Conservation (phyloP, 2,329 filamentous ascomycete genomes). For the Sarocladium kiliense region DNA sequence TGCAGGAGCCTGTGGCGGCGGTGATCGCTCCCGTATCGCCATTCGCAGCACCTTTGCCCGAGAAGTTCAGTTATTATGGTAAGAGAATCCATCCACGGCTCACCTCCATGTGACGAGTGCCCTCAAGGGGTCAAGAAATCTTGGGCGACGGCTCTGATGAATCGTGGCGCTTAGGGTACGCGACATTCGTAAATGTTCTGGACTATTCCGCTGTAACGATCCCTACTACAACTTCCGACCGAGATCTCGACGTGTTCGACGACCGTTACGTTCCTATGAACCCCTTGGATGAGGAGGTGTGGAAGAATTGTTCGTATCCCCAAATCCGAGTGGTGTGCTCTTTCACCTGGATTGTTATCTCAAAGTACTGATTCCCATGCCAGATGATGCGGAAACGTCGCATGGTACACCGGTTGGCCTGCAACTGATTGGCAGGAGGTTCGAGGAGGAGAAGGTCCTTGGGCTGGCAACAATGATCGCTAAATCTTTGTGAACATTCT, state of each 20-base stretch:
- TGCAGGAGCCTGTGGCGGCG: slow-evolving; percentile 18
- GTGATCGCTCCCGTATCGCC: slow-evolving; percentile 34
- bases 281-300: not conserved
- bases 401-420: slow-evolving; percentile 9
- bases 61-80: slow-evolving; percentile 18
- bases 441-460: slow-evolving; percentile 10
- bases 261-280: not conserved
- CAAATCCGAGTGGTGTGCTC: not conserved
- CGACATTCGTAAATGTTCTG: slow-evolving; percentile 27
- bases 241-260: slow-evolving; percentile 12
- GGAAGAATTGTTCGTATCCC: not conserved
- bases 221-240: slow-evolving; percentile 35
- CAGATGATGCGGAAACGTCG: slow-evolving; percentile 5
- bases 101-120: not conserved
- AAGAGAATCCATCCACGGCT: not conserved
- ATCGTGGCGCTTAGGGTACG: slow-evolving; percentile 28
- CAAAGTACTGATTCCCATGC: not conserved
- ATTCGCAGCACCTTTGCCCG: slow-evolving; percentile 30
- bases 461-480: slow-evolving; percentile 3
- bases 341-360: not conserved
- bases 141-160: too few species aligned
- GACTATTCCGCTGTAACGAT: slow-evolving; percentile 34
- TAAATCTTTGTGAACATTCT: not conserved
- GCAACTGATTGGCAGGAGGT: slow-evolving; percentile 5
- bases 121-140: not conserved